These are phyloP conservation scores for Colletotrichum sp. DNA, from an alignment of 2,329 filamentous ascomycete genomes.

Conservation along the genomic window DNA sequence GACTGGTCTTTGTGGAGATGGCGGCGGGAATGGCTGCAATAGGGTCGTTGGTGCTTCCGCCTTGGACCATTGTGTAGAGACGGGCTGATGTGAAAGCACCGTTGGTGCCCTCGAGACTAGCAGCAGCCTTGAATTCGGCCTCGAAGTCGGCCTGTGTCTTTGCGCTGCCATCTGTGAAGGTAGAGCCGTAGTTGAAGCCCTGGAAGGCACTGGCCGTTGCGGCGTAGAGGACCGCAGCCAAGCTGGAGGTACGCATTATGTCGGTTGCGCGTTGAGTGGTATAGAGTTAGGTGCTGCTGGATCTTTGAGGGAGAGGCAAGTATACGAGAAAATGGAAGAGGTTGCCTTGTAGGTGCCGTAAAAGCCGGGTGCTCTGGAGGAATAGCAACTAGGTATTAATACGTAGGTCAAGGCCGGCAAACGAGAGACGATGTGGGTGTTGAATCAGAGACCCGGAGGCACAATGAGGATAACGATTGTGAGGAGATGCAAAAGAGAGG, in stretches of 20 bases:
- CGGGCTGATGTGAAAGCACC: slow-evolving; percentile 71
- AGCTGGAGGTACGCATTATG: slow-evolving; percentile 11
- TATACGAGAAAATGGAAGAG: background rate
- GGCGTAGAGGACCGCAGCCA: slow-evolving; percentile 35
- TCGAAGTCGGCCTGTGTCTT: slow-evolving; percentile 72
- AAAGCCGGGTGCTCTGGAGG: background rate
- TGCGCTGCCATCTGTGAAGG: slow-evolving; percentile 62
- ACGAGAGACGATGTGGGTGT: background rate
- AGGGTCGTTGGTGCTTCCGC: slow-evolving; percentile 65
- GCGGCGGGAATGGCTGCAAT: slow-evolving; percentile 82
- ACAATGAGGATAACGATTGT: background rate
- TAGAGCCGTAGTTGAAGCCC: slow-evolving; percentile 78
- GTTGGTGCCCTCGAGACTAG: slow-evolving; percentile 65
- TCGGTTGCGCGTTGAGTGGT: background rate
- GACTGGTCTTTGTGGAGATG: slow-evolving; percentile 77
- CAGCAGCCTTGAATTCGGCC: slow-evolving; percentile 70
- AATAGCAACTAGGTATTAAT: background rate
- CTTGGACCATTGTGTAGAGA: slow-evolving; percentile 79
- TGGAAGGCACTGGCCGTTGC: slow-evolving; percentile 47
- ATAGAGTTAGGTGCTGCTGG: background rate
- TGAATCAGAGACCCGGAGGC: background rate
- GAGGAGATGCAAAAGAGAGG: background rate
- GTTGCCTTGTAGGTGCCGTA: background rate
- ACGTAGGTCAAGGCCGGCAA: background rate
- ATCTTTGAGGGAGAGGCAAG: background rate